A percentile compares a stretch with the other conserved stretches of the same genome.
Evolutionary conservation across 1,139 yeast genomes (phyloP).

Genomic region (Nakaseomyces glabratus): DNA sequence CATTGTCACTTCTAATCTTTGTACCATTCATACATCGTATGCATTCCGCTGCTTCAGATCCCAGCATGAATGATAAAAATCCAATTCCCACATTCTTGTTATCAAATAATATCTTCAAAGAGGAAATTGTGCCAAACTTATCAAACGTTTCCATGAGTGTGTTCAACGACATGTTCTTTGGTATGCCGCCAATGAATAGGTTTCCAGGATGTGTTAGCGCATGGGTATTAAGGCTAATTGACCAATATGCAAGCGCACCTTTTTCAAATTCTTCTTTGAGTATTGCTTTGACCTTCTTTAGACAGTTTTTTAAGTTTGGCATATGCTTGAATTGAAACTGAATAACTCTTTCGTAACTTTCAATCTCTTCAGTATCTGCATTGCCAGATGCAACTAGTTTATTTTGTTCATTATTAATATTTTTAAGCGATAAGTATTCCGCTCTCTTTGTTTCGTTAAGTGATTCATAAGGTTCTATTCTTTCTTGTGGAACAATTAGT

Average conservation of each 20-base stretch:
- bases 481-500: slow-evolving; percentile 15
- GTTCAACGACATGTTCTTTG: slow-evolving; percentile 35
- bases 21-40: slow-evolving; percentile 37
- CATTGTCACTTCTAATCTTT: slow-evolving; percentile 12
- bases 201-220: slow-evolving; percentile 60
- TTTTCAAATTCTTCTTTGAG: slow-evolving; percentile 5
- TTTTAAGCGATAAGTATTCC: slow-evolving; percentile 17
- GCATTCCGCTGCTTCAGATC: slow-evolving; percentile 38
- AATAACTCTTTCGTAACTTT: slow-evolving; percentile 24
- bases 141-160: slow-evolving; percentile 35
- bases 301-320: slow-evolving; percentile 10
- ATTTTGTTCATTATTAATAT: slow-evolving; percentile 10
- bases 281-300: background rate
- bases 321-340: slow-evolving; percentile 26
- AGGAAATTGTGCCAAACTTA: slow-evolving; percentile 37
- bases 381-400: slow-evolving; percentile 10
- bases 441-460: slow-evolving; percentile 20
- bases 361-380: slow-evolving; percentile 10
- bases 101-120: slow-evolving; percentile 39
- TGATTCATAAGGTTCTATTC: slow-evolving; percentile 27
- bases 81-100: slow-evolving; percentile 39
- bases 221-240: slow-evolving; percentile 27
- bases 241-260: slow-evolving; percentile 19
- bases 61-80: slow-evolving; percentile 38
- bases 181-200: slow-evolving; percentile 46